Base-by-base conservation (phyloP, 2,329 filamentous ascomycete genomes). In the Cladosporium cucumerinum region DNA sequence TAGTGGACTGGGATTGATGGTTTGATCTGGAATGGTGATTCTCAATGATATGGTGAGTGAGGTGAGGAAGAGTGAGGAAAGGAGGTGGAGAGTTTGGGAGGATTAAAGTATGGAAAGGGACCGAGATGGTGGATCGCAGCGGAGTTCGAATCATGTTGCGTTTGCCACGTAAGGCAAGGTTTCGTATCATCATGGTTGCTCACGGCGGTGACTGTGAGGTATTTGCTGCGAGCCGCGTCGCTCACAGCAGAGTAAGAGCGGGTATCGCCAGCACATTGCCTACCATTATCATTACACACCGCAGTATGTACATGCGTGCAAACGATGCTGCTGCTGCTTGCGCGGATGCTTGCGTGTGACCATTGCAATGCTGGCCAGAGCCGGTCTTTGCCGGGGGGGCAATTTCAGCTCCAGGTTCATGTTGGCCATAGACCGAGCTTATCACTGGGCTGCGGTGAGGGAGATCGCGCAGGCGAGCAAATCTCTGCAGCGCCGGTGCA, bases 51-150 rank as follows among this genome's bases (percentile, higher is more conserved):
- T 16, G 54, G 12, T n/a, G n/a, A 57, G 54, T 39, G 30, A 39
- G 54, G 21, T 25, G 32, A 26, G 25, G 48, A 8, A 30, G 32
- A 8, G 43, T 16, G 49, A 30, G 36, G 60, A 51, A 55, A 55
- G 43, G 30, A 36, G 10, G 46, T 39, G n/a, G 46, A 28, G 10
- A 23, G 49, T 32, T 18, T 28, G 48, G 49, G 7, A 18, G 48
- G 18, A 43, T 43, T 54, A 62, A 43, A 55, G 49, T 62, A 62
- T 54, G 60, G 49, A 62, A 62, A 54, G 46, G 59, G 48, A 52
- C 59, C 59, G 59, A 52, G 48, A 54, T 28, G 26, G 59, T 52
- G 46, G 59, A 61, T 30, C 59, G 46, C 21, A 30, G 48, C 49
- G 49, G 60, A 58, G 55, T 23, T 34, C 23, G 30, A 25, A 14